These are phyloP conservation scores for Thraustochytrium striatum DNA, from an alignment of 352 stramenopile genomes.

Conservation along the genomic window DNA sequence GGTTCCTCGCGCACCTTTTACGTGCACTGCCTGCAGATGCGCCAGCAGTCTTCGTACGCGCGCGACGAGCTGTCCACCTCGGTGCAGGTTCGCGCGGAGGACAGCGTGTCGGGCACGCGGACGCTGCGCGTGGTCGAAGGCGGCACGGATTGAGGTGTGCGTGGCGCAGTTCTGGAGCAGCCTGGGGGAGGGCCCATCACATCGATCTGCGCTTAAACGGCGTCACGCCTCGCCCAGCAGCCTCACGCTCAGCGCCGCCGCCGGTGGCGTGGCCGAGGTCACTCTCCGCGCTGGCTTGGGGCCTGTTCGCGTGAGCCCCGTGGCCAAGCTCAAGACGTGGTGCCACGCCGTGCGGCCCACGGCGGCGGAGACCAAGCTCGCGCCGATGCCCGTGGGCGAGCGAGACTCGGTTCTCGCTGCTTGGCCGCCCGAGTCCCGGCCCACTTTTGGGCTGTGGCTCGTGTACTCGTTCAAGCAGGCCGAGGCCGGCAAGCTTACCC, in stretches of 20 bases:
- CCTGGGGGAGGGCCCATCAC: slow-evolving; percentile 69
- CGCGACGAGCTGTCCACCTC: slow-evolving; percentile 53
- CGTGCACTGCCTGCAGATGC: slow-evolving; percentile 79
- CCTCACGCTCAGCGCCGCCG: background rate
- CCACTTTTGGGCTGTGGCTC: slow-evolving; percentile 72
- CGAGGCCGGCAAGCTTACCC: slow-evolving; percentile 66
- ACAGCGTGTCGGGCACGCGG: slow-evolving; percentile 51
- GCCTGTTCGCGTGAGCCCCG: slow-evolving; percentile 70
- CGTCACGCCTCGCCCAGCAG: slow-evolving; percentile 50
- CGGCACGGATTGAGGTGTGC: slow-evolving; percentile 76
- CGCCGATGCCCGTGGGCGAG: background rate
- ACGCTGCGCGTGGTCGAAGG: slow-evolving; percentile 67
- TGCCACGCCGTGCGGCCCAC: background rate
- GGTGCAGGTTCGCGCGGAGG: slow-evolving; percentile 52
- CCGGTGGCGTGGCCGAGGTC: slow-evolving; percentile 58
- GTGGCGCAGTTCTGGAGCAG: slow-evolving; percentile 82
- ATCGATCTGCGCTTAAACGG: slow-evolving; percentile 77
- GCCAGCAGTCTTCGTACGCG: slow-evolving; percentile 66
- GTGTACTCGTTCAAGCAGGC: slow-evolving; percentile 81
- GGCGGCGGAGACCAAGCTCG: background rate
- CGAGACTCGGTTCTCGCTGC: slow-evolving; percentile 9
- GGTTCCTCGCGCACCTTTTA: slow-evolving; percentile 62
- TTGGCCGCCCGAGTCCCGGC: background rate
- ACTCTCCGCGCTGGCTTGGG: slow-evolving; percentile 66
- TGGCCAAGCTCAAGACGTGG: slow-evolving; percentile 62